Percentiles rank a stretch among this genome's conserved stretches.
Conservation (phyloP, 2,329 filamentous ascomycete genomes). For the Talaromyces rugulosus region DNA sequence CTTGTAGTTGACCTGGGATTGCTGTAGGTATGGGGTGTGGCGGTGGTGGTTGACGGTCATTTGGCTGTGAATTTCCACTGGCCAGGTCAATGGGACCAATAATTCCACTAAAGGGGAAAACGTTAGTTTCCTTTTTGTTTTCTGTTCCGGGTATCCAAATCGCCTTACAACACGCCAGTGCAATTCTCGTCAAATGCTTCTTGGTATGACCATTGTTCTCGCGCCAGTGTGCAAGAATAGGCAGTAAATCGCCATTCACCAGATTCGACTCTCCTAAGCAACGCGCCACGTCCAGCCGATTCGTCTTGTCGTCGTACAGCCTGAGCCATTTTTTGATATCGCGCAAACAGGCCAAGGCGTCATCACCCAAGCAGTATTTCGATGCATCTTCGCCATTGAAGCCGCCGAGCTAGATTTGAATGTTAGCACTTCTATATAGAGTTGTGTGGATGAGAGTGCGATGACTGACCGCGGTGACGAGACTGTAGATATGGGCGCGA, state of each 20-base stretch:
- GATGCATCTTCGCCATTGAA: constrained; percentile 74
- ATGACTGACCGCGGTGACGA: constrained; percentile 78
- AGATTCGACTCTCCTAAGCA: constrained; percentile 89
- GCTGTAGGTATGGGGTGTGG: constrained; percentile 82
- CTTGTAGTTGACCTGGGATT: constrained; percentile 88
- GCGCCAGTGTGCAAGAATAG: constrained; percentile 80
- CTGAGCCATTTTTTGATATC: constrained; percentile 95
- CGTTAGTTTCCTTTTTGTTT: constrained; percentile 15
- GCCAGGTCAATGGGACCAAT: constrained; percentile 90
- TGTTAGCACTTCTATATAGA: constrained; percentile 4
- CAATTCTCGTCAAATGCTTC: constrained; percentile 72
- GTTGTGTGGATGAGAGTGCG: neutral
- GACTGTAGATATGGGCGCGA: constrained; percentile 85
- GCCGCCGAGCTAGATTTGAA: constrained; percentile 67
- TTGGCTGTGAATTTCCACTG: constrained; percentile 72
- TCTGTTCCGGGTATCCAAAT: neutral
- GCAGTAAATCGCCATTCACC: constrained; percentile 82
- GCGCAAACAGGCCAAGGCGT: constrained; percentile 83
- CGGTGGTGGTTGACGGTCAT: constrained; percentile 92
- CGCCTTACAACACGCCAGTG: constrained; percentile 66
- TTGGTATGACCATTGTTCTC: constrained; percentile 65
- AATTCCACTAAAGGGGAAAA: constrained; percentile 61
- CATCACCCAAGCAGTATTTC: constrained; percentile 84
- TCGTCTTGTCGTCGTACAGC: constrained; percentile 87
- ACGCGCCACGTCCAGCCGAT: constrained; percentile 90